Percentiles rank a stretch among this genome's conserved stretches.
Evolutionary conservation across 805 yeast genomes (phyloP).

Genomic region (Pichia thaimueangensis): DNA sequence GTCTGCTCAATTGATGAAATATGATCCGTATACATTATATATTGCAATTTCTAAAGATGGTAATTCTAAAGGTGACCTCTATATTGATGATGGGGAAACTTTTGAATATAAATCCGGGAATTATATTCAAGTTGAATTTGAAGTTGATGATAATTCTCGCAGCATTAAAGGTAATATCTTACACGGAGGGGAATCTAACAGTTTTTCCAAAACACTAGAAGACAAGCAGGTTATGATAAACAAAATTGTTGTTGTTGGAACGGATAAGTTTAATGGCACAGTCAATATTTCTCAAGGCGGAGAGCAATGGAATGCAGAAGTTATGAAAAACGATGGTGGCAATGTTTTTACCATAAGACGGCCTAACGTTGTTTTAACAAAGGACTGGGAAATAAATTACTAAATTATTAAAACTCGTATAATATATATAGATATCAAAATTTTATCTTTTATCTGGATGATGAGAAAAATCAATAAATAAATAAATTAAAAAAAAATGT

Average conservation of each 20-base stretch:
- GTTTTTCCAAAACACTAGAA: slow-evolving; percentile 19
- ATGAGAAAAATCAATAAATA: too few species aligned
- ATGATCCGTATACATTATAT: slow-evolving; percentile 76
- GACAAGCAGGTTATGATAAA: slow-evolving; percentile 43
- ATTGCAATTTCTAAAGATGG: slow-evolving; percentile 49
- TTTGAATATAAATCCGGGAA: slow-evolving; percentile 50
- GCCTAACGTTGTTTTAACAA: slow-evolving; percentile 42
- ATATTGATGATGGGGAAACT: slow-evolving; percentile 82
- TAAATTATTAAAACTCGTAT: too few species aligned
- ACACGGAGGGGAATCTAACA: slow-evolving; percentile 16
- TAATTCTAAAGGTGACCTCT: slow-evolving; percentile 44
- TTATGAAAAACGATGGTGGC: slow-evolving; percentile 16
- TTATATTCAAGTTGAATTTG: slow-evolving; percentile 38
- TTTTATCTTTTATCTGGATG: too few species aligned
- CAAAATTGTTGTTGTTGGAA: slow-evolving; percentile 46
- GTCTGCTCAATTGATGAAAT: slow-evolving; percentile 63
- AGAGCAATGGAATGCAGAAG: slow-evolving; percentile 31
- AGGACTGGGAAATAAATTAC: slow-evolving; percentile 37
- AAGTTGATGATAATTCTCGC: slow-evolving; percentile 30
- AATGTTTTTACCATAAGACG: slow-evolving; percentile 34
- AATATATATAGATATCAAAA: too few species aligned
- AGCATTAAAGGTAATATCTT: slow-evolving; percentile 25
- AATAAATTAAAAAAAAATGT: too few species aligned
- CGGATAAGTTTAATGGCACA: background rate
- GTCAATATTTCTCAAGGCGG: slow-evolving; percentile 31